Evolutionary conservation across 169 alveolate species (phyloP).

Genomic region (Perkinsus chesapeaki): DNA sequence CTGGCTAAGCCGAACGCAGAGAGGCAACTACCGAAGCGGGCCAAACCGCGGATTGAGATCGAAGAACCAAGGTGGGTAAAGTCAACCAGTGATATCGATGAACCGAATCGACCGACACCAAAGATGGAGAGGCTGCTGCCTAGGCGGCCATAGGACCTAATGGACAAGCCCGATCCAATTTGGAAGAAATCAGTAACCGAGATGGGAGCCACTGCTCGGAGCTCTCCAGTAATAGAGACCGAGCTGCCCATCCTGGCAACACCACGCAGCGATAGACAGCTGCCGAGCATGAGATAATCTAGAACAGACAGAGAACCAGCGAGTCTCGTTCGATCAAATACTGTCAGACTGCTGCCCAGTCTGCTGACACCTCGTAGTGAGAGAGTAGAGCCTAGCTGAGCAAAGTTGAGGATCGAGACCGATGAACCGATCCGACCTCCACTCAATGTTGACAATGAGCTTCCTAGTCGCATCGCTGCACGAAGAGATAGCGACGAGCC

Average conservation of each 20-base stretch:
- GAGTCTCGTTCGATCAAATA: not conserved
- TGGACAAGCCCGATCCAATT: not conserved
- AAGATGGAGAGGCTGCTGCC: not conserved
- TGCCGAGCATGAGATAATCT: not conserved
- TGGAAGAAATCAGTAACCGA: not conserved
- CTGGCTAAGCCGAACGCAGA: not conserved
- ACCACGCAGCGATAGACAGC: not conserved
- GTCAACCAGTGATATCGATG: not conserved
- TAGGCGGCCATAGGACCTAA: not conserved
- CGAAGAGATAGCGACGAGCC: not conserved
- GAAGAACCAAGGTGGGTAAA: not conserved
- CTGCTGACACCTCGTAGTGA: not conserved
- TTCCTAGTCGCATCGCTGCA: not conserved
- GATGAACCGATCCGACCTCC: not conserved
- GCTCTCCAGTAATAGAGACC: not conserved
- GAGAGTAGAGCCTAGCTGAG: not conserved
- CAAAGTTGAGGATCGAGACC: not conserved
- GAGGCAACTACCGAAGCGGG: not conserved
- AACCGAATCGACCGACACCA: not conserved
- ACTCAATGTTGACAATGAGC: not conserved
- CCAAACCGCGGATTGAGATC: not conserved
- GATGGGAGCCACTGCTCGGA: not conserved
- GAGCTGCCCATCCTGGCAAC: not conserved
- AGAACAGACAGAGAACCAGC: not conserved
- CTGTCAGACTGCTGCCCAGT: not conserved